phyloP scores from a whole-genome alignment of 179 eudicot genomes.

The Beta lomatogona region DNA sequence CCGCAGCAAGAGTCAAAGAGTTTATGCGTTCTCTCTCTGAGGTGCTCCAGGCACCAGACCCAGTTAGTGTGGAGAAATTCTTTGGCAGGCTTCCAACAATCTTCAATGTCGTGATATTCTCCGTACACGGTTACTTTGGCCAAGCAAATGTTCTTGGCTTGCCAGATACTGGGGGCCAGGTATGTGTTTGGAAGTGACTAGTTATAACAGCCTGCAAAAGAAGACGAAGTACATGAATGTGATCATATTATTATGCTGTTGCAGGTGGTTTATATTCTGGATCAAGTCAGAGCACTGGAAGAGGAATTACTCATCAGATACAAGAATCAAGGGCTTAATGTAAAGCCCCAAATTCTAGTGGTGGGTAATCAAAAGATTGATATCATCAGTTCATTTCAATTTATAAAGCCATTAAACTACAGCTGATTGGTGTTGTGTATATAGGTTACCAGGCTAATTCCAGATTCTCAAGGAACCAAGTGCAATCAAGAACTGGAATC shows the following conservation, averaged over 20 bases:
- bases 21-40: constrained; percentile 71
- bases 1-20: constrained; percentile 60
- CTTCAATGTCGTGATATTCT: constrained; percentile 84
- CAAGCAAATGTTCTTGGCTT: constrained; percentile 94
- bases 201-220: constrained; percentile 12
- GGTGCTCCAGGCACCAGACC: constrained; percentile 89
- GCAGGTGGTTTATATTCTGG: constrained; percentile 76
- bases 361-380: constrained; percentile 29
- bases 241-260: background rate
- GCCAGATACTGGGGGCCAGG: constrained; percentile 99
- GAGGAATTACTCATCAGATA: constrained; percentile 57
- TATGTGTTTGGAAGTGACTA: constrained; percentile 18
- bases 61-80: constrained; percentile 56
- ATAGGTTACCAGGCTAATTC: constrained; percentile 56
- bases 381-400: background rate
- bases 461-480: constrained; percentile 60
- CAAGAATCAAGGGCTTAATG: constrained; percentile 60
- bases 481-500: constrained; percentile 53
- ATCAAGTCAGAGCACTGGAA: constrained; percentile 72
- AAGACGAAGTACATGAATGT: constrained; percentile 4
- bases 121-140: constrained; percentile 93
- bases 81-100: constrained; percentile 71
- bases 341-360: constrained; percentile 67
- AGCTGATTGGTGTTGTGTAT: constrained; percentile 14
- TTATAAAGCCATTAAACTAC: background rate